Evolutionary conservation across 208 protist species (phyloP).

Genomic region (Leishmania braziliensis): DNA sequence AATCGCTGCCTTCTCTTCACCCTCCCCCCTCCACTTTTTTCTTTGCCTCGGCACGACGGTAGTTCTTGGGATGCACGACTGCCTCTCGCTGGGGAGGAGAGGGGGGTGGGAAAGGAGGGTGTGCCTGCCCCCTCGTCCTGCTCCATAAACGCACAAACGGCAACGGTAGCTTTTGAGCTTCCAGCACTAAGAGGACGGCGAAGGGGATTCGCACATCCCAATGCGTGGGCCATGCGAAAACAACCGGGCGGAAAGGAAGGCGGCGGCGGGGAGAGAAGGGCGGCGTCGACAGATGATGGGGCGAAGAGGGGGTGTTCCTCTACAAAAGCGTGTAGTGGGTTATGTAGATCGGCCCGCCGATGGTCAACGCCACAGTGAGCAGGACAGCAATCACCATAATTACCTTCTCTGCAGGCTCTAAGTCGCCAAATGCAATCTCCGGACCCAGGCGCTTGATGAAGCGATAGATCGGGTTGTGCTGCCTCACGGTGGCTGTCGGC

Average conservation of each 20-base stretch:
- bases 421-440: constrained; percentile 52
- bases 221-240: not conserved
- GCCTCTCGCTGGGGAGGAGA: not conserved
- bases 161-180: not conserved
- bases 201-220: not conserved
- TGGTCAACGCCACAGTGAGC: constrained; percentile 28
- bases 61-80: not conserved
- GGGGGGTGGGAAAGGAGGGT: not conserved
- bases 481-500: constrained; percentile 31
- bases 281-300: not conserved
- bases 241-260: not conserved
- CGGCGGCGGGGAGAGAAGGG: not conserved
- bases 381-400: constrained; percentile 32
- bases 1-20: not conserved
- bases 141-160: not conserved
- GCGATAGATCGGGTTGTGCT: constrained; percentile 33
- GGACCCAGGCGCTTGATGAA: constrained; percentile 41
- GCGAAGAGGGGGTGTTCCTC: no score
- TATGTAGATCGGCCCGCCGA: constrained; percentile 36
- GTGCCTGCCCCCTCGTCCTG: not conserved
- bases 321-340: constrained; percentile 24
- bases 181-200: not conserved
- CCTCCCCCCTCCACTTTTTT: not conserved
- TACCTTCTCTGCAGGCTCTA: constrained; percentile 62
- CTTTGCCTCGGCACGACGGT: not conserved